phyloP scores from a whole-genome alignment of 139 green algal species.

The Auxenochlorella pyrenoidosa region DNA sequence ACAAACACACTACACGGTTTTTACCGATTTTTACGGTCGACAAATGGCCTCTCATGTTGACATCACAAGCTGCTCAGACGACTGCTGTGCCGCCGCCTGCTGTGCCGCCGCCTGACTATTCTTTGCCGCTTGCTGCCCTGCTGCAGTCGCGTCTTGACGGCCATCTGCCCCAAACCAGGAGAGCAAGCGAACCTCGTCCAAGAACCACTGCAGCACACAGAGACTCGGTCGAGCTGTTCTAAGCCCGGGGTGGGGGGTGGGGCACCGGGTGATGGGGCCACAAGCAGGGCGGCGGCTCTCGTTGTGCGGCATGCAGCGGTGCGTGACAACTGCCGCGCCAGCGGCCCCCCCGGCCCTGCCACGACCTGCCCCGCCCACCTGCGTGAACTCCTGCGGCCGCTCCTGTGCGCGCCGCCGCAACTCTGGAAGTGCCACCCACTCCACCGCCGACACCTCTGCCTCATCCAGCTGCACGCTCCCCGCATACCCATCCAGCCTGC shows the following conservation, averaged over 20 bases:
- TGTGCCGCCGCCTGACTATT: background rate
- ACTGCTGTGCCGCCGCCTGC: background rate
- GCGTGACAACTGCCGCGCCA: too few species aligned
- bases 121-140: background rate
- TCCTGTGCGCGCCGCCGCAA: background rate
- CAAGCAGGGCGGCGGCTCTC: too few species aligned
- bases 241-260: too few species aligned
- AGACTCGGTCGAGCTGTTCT: background rate
- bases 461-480: background rate
- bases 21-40: too few species aligned
- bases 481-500: background rate
- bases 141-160: background rate
- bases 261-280: too few species aligned
- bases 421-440: conserved; percentile 1
- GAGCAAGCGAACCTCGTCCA: conserved; percentile 21
- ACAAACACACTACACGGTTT: too few species aligned
- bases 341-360: too few species aligned
- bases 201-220: conserved; percentile 2
- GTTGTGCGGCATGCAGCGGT: too few species aligned
- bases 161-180: conserved; percentile 18
- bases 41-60: background rate
- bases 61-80: background rate
- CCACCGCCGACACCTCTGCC: background rate
- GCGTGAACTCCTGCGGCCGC: conserved; percentile 3
- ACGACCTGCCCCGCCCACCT: background rate